Evolutionary conservation across 106 monocot genomes (phyloP), one percentile per base, ranked within the genome.

Genomic region (Acorus calamus): DNA sequence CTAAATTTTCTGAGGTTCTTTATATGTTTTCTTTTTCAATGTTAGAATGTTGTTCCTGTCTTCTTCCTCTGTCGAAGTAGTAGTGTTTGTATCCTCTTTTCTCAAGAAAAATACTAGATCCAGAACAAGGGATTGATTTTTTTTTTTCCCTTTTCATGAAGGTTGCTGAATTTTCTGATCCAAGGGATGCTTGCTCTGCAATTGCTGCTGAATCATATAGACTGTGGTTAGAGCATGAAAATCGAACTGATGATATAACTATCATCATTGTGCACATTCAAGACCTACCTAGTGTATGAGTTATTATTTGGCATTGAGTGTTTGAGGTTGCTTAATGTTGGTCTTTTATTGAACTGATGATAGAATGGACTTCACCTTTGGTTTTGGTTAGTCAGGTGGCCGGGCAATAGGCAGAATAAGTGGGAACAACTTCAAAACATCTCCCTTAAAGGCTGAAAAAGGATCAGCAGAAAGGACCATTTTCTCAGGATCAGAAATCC

Each of bases 231-330:
- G 83, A 85, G 44, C 77, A 89, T 43, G 93, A 93, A 59, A 74
- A 55, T 11, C 71, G 93, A 14, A 93, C 93, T 4, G 93, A 93
- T 79, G 93, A 93, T 66, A 93, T 89, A 71, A 93, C 89, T 6
- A 79, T 86, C 44, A 81, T 93, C 2, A 55, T 93, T 43, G 89
- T 93, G 7, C 93, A 83, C 51, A 85, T 93, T 69, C 80, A 75
- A 64, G 74, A 81, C 51, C 43, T 68, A 10, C 52, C 73, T 64
- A 66, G 84, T 68, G 81, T 84, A 92, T 55, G 71, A 72, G 71
- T 61, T 59, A 73, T 58, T 57, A 42, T 50, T 7, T 10, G 66
- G 7, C 14, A 44, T 64, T 55, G 11, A 42, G 7, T 61, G 51
- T 48, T 58, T 60, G 57, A 8, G 10, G 42, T 48, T 9, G 48